phyloP scores from a whole-genome alignment of 2,329 filamentous ascomycete genomes.

The Dactylellina leptospora region DNA sequence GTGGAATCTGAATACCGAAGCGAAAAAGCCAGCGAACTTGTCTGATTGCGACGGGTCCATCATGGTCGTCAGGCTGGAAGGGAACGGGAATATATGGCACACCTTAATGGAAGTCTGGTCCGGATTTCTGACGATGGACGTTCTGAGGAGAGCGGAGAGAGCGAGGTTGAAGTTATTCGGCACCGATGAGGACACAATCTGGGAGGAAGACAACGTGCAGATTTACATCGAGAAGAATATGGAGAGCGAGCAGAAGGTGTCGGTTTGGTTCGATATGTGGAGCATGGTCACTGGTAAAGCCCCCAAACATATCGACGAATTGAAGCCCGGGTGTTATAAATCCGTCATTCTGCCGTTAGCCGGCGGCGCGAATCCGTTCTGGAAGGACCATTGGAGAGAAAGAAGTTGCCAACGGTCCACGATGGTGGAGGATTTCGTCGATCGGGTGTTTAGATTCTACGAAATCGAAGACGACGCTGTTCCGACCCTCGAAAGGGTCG shows the following conservation, averaged over 20 bases:
- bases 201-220: conserved; percentile 18
- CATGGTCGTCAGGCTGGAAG: conserved; percentile 57
- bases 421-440: conserved; percentile 52
- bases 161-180: conserved; percentile 51
- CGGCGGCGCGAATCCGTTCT: conserved; percentile 57
- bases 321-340: conserved; percentile 55
- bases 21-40: conserved; percentile 18
- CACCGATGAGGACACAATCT: neutral
- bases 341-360: conserved; percentile 57
- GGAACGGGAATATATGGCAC: conserved; percentile 58
- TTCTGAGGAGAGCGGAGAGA: conserved; percentile 54
- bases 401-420: conserved; percentile 39
- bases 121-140: conserved; percentile 56
- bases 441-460: conserved; percentile 35
- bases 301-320: conserved; percentile 54
- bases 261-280: conserved; percentile 55
- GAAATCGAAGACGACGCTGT: conserved; percentile 8
- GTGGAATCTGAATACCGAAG: conserved; percentile 42
- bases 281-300: conserved; percentile 54
- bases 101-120: conserved; percentile 58
- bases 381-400: conserved; percentile 54
- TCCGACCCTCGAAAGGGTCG: conserved; percentile 16
- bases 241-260: conserved; percentile 37
- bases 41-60: conserved; percentile 51
- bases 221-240: conserved; percentile 29